Evolutionary conservation across 192 early-diverging fungal species (phyloP), one percentile per base, ranked within the genome.

Genomic region (Backusella australiensis): DNA sequence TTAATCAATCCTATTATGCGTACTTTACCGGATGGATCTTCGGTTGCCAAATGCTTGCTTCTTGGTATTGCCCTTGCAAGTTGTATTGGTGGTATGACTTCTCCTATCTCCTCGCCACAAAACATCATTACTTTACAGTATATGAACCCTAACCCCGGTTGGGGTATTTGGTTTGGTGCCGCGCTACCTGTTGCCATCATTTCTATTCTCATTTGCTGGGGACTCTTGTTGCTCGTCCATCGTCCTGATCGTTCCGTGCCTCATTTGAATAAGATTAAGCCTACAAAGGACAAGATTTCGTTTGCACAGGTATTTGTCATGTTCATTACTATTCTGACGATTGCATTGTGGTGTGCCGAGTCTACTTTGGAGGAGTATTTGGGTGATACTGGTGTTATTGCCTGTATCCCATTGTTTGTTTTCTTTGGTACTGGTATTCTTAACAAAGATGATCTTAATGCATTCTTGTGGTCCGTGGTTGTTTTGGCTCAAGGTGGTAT

Each of bases 71-170:
- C 93, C 19, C 81, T 94, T 38, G 93, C 93, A 15, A 82, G 89
- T 42, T 90, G 91, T 46, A 83, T 94, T 42, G 93, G 92, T 66
- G 93, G 93, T 38, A 92, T 94, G 93, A 87, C 91, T 19, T 90
- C 90, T 5, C 93, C 93, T 29, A 94, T 94, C 80, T 88, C 93
- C 1, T 92, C 90, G 0, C 93, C 93, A 38, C 93, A 93, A 83
- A 94, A 94, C 82, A 89, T 92, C 34, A 86, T 94, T 72, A 89
- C 93, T 14, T 89, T 94, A 66, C 86, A 88, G 19, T 90, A 86
- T 80, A 94, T 94, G 91, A 78, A 77, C 32, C 93, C 93, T 14
- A 67, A 83, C 7, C 90, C 91, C 19, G 83, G 86, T n/a, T 94
- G 93, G 93, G 85, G 83, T 12, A 85, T 90, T 69, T 94, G 92